Percentiles rank a stretch among this genome's conserved stretches.
phyloP scores from a whole-genome alignment of 768 basidiomycete species.

The Obba rivulosa region DNA sequence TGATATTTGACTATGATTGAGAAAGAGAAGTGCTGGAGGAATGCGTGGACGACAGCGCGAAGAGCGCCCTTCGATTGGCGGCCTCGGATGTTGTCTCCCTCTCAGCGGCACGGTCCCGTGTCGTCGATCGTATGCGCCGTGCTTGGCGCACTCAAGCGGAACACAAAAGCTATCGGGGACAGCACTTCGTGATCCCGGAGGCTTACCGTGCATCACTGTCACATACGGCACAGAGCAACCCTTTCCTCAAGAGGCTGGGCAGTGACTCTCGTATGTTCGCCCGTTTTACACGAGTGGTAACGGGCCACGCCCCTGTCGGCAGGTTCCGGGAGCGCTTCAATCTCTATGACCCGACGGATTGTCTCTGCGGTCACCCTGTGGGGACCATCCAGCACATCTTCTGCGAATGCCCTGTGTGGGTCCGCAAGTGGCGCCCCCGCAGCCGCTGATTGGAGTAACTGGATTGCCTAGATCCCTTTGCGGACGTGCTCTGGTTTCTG shows the following conservation, averaged over 20 bases:
- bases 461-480: background rate
- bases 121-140: background rate
- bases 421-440: background rate
- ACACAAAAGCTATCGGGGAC: too few relatives aligned
- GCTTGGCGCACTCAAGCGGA: too few relatives aligned
- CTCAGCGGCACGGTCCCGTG: background rate
- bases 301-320: conserved; percentile 6
- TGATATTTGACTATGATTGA: too few relatives aligned
- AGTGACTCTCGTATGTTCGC: background rate
- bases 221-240: background rate
- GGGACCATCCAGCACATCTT: conserved; percentile 1
- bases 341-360: background rate
- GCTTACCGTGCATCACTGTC: background rate
- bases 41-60: background rate
- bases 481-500: background rate
- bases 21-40: too few relatives aligned
- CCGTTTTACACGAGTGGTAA: background rate
- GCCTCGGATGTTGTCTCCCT: background rate
- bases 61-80: background rate
- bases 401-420: conserved; percentile 1
- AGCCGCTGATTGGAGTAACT: background rate
- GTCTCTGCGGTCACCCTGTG: background rate
- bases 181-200: too few relatives aligned
- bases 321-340: conserved; percentile 3
- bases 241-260: background rate